A percentile compares a stretch with the other conserved stretches of the same genome.
These are phyloP conservation scores for Globisporangium canariense DNA, from an alignment of 352 stramenopile genomes.

Conservation along the genomic window DNA sequence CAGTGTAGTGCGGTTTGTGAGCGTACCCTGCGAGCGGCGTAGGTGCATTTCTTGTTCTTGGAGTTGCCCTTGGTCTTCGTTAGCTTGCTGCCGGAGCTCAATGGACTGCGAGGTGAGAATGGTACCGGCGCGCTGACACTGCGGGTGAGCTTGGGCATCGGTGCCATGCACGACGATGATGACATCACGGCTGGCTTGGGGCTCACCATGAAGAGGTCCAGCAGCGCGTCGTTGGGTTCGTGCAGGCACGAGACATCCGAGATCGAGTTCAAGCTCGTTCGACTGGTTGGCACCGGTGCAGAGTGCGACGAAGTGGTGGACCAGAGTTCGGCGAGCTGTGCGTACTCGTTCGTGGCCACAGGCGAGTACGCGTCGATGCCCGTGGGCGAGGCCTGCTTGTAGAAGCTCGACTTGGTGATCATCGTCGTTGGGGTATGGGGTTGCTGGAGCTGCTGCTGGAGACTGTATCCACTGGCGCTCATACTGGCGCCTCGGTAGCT, in stretches of 20 bases:
- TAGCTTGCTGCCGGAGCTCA: constrained; percentile 13
- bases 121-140: background rate
- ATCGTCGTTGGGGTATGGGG: background rate
- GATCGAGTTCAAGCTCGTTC: background rate
- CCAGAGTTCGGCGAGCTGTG: constrained; percentile 15
- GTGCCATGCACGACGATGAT: background rate
- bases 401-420: background rate
- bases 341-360: constrained; percentile 10
- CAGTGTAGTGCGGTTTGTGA: background rate
- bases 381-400: constrained; percentile 6
- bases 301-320: background rate
- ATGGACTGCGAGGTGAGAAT: background rate
- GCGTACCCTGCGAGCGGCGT: constrained; percentile 47
- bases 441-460: background rate
- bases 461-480: background rate
- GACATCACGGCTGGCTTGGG: background rate
- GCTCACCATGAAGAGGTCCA: constrained; percentile 13
- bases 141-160: background rate
- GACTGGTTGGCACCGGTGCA: background rate
- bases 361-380: constrained; percentile 13
- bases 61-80: constrained; percentile 29
- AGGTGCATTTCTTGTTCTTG: constrained; percentile 58
- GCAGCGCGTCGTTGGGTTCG: constrained; percentile 4
- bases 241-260: background rate
- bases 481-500: background rate